Evolutionary conservation across 2,329 filamentous ascomycete genomes (phyloP).

Genomic region (Hypoxylon sp.): DNA sequence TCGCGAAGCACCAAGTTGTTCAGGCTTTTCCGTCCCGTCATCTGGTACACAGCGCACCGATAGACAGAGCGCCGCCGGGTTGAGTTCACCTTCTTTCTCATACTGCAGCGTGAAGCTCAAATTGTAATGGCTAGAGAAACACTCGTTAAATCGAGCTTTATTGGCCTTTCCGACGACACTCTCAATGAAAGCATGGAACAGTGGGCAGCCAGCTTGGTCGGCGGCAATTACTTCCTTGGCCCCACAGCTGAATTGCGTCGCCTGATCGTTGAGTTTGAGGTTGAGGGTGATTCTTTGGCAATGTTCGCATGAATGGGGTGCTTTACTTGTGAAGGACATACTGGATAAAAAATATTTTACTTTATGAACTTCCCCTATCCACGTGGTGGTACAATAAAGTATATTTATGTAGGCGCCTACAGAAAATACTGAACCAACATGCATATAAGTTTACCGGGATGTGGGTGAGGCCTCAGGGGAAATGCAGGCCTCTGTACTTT

Average conservation of each 20-base stretch:
- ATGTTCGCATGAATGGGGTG: slow-evolving; percentile 22
- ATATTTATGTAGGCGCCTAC: too few relatives aligned
- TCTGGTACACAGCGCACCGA: background rate
- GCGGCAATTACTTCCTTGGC: slow-evolving; percentile 18
- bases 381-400: too few relatives aligned
- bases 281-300: slow-evolving; percentile 21
- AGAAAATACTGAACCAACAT: too few relatives aligned
- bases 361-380: background rate
- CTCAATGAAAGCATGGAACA: slow-evolving; percentile 21
- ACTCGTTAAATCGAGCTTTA: background rate
- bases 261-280: background rate
- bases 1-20: background rate
- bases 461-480: too few relatives aligned
- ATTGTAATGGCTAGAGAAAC: background rate
- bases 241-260: slow-evolving; percentile 10
- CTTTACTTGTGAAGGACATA: slow-evolving; percentile 18
- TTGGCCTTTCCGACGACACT: background rate
- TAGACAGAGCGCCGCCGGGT: slow-evolving; percentile 5
- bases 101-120: slow-evolving; percentile 8
- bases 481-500: too few relatives aligned
- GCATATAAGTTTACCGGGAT: too few relatives aligned
- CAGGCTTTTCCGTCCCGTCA: background rate
- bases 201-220: slow-evolving; percentile 19
- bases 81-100: slow-evolving; percentile 12
- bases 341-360: background rate